Evolutionary conservation across 1,139 yeast species (phyloP), one percentile per base, ranked within the genome.

Genomic region (Taiozyma onychis): DNA sequence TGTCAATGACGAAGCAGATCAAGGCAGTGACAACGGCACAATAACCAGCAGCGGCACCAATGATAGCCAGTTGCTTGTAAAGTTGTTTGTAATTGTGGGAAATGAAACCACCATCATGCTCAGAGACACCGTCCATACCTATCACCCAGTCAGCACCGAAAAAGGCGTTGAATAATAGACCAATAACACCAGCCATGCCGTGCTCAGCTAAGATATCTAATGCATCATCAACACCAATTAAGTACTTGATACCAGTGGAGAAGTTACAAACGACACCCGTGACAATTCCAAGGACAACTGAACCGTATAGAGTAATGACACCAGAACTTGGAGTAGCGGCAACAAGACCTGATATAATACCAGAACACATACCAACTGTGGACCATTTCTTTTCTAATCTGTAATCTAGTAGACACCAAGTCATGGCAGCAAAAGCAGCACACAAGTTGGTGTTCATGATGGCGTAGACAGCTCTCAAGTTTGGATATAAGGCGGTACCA

Each of bases 281-380:
- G 2, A 80, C 78, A 34, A 88, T 74, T 4, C 98, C 98, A 55
- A 91, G 80, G 34, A 90, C 75, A 10, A 90, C 87, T 2, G 96
- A 86, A 1, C 93, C 97, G 87, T 96, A 93, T 51, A 90, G 73
- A 1, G 98, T 93, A 55, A 93, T 88, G 65, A 83, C 76, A 27
- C 98, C 98, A 14, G 96, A 85, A 21, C 95, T 80, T 21, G 99
- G 98, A 1, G 98, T 91, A 4, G 97, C 97, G 3, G 97, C 97
- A 18, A 91, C 98, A 34, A 91, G 78, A 2, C 98, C 98, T 7
- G 96, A 89, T 65, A 93, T 90, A 57, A 90, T 81, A 49, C 99
- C 99, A 2, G 97, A 90, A 70, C 98, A 91, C 46, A 88, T 77
- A 13, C 97, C 98, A 44, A 93, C 97, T 68, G 95, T 87, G 24